These are phyloP conservation scores for Pterocarpus santalinus DNA, from an alignment of 306 rosid genomes.

Conservation along the genomic window DNA sequence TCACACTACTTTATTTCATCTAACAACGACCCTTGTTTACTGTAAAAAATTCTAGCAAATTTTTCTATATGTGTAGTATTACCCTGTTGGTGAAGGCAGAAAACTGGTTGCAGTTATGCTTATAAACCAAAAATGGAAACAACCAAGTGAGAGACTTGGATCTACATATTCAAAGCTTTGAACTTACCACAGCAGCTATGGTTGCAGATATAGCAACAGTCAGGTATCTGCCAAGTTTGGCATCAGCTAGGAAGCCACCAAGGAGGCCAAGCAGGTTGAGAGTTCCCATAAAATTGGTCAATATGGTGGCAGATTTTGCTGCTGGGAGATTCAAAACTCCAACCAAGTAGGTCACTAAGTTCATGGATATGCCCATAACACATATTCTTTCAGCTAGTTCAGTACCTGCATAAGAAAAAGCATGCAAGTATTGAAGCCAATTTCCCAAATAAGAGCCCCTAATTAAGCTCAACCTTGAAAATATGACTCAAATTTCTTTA, in stretches of 20 bases:
- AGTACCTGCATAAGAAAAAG: conserved; percentile 60
- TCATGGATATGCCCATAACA: conserved; percentile 91
- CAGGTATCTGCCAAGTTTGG: conserved; percentile 78
- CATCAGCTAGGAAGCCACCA: conserved; percentile 94
- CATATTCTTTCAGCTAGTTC: conserved; percentile 94
- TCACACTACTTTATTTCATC: too few species aligned
- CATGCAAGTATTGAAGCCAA: not conserved
- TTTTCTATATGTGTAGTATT: too few species aligned
- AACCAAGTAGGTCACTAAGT: conserved; percentile 87
- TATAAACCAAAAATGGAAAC: conserved; percentile 3
- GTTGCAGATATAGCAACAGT: conserved; percentile 70
- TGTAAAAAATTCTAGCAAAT: too few species aligned
- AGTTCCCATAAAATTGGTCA: conserved; percentile 91
- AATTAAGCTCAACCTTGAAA: conserved; percentile 2
- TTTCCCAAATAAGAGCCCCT: not conserved
- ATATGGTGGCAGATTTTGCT: conserved; percentile 83
- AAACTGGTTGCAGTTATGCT: not conserved
- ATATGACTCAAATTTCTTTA: not conserved
- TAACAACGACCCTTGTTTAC: too few species aligned
- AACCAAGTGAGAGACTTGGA: not conserved
- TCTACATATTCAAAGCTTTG: conserved; percentile 14
- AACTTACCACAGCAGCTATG: conserved; percentile 73
- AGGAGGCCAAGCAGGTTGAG: conserved; percentile 91
- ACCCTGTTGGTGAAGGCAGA: not conserved
- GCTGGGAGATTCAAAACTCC: conserved; percentile 73